Evolutionary conservation across 768 basidiomycete species (phyloP).

Genomic region (Boletus sp.): DNA sequence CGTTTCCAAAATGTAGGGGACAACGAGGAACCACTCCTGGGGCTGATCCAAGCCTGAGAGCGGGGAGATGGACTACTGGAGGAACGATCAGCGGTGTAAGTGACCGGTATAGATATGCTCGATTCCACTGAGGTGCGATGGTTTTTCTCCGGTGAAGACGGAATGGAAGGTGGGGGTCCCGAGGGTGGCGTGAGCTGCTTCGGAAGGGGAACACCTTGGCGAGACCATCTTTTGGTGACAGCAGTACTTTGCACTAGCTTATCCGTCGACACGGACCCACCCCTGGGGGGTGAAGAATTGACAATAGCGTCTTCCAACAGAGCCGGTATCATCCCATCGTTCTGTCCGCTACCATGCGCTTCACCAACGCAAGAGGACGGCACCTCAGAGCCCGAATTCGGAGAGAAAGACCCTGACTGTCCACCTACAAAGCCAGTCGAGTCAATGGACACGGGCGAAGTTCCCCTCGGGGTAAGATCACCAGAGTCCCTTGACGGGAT

Average conservation of each 20-base stretch:
- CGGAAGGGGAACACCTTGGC: constrained; percentile 46
- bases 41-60: constrained; percentile 28
- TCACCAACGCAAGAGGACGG: constrained; percentile 1
- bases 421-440: constrained; percentile 4
- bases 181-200: constrained; percentile 54
- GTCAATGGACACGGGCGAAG: constrained; percentile 5
- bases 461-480: constrained; percentile 8
- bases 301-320: not conserved
- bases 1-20: constrained; percentile 55
- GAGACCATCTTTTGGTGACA: constrained; percentile 51
- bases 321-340: not conserved
- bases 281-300: not conserved
- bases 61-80: constrained; percentile 38
- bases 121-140: constrained; percentile 25
- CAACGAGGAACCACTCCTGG: constrained; percentile 43
- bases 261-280: constrained; percentile 27
- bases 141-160: constrained; percentile 23
- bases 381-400: not conserved
- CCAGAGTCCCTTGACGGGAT: constrained; percentile 14
- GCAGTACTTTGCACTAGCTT: constrained; percentile 16
- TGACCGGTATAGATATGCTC: constrained; percentile 26
- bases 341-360: not conserved
- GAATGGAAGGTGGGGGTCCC: constrained; percentile 55
- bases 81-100: constrained; percentile 32
- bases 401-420: constrained; percentile 2